Conservation (phyloP, 352 stramenopile genomes). For the Phytopythium ostracodes region DNA sequence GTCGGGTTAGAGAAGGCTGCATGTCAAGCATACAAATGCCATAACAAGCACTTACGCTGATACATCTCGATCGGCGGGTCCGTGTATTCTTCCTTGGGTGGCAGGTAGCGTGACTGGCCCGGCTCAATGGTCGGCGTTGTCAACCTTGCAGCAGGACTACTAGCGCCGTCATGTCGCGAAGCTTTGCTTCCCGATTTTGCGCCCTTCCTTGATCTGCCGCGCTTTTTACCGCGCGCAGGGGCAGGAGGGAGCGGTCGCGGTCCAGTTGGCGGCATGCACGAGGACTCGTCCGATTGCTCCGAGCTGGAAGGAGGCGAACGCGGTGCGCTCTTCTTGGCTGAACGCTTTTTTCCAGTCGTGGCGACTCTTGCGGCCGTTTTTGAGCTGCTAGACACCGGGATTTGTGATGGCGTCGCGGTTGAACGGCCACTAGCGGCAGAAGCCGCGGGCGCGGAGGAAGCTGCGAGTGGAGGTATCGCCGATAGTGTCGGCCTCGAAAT, state of each 20-base stretch:
- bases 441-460: background rate
- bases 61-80: slow-evolving; percentile 5
- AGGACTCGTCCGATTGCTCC: background rate
- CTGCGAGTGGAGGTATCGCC: background rate
- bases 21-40: background rate
- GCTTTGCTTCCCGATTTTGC: background rate
- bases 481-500: background rate
- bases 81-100: background rate
- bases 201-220: background rate
- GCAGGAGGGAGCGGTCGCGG: background rate
- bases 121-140: background rate
- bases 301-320: background rate
- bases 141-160: background rate
- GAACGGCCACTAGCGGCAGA: background rate
- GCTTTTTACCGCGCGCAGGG: background rate
- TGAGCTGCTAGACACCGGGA: background rate
- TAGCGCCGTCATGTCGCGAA: background rate
- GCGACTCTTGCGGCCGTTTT: background rate
- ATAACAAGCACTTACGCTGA: background rate
- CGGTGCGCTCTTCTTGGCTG: background rate
- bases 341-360: background rate
- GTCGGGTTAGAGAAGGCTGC: background rate
- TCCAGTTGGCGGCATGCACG: background rate
- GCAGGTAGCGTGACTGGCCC: background rate
- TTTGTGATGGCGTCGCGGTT: background rate